phyloP scores from a whole-genome alignment of 306 rosid species.

The Quercus wislizeni region DNA sequence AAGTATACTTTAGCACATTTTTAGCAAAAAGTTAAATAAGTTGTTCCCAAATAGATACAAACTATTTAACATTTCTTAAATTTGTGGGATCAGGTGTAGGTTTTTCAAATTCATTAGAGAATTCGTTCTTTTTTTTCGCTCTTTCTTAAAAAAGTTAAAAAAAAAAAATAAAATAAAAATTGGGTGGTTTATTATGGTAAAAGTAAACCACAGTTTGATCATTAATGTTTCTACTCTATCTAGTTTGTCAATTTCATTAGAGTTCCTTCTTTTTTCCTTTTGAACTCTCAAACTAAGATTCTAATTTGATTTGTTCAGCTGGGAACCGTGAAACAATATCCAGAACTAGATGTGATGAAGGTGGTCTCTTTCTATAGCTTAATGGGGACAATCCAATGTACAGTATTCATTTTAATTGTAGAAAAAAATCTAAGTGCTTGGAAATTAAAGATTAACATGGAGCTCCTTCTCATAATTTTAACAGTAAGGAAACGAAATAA shows the following conservation, averaged over 20 bases:
- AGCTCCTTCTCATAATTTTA: slow-evolving; percentile 38
- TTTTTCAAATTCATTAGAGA: too few species aligned
- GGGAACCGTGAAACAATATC: slow-evolving; percentile 41
- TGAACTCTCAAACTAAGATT: not conserved
- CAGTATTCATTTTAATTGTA: slow-evolving; percentile 13
- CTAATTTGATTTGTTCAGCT: slow-evolving; percentile 17
- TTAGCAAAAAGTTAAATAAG: too few species aligned
- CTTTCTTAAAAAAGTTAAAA: too few species aligned
- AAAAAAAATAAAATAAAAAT: too few species aligned
- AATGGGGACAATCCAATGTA: slow-evolving; percentile 40
- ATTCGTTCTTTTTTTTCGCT: not conserved
- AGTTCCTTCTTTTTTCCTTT: not conserved
- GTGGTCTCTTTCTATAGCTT: slow-evolving; percentile 37
- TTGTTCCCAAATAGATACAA: too few species aligned
- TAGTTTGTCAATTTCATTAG: too few species aligned
- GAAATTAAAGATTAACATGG: slow-evolving; percentile 27
- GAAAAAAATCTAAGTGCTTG: slow-evolving; percentile 30
- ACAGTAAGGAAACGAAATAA: slow-evolving; percentile 22
- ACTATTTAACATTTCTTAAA: too few species aligned
- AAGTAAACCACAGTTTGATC: too few species aligned
- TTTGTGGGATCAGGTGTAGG: too few species aligned
- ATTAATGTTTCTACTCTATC: too few species aligned
- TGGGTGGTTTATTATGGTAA: too few species aligned
- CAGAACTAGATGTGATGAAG: slow-evolving; percentile 35
- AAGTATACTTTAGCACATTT: too few species aligned